phyloP scores from a whole-genome alignment of 306 rosid genomes.

The Hippophae rhamnoides region DNA sequence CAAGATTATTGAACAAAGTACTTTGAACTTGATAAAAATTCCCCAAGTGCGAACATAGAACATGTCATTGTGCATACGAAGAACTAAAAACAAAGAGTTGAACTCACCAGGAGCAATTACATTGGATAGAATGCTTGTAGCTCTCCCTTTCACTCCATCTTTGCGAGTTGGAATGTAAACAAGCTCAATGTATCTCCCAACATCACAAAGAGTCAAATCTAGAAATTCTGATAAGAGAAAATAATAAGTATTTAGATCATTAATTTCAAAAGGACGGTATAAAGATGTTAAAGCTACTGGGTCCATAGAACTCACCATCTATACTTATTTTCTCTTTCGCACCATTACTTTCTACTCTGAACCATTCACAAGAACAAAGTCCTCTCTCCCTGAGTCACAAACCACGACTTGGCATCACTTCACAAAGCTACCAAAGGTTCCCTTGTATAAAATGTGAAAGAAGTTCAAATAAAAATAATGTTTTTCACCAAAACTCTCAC shows the following conservation, averaged over 20 bases:
- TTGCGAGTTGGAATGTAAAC: constrained; percentile 70
- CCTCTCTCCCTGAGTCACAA: constrained; percentile 67
- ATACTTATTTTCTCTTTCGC: constrained; percentile 44
- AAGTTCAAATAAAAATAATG: background rate
- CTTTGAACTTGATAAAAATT: too few species aligned
- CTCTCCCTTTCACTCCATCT: constrained; percentile 69
- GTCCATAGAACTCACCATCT: constrained; percentile 40
- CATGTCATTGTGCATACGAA: background rate
- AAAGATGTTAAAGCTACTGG: constrained; percentile 5
- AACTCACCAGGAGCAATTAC: constrained; percentile 60
- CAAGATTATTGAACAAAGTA: too few species aligned
- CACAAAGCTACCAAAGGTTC: background rate
- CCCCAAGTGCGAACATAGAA: too few species aligned
- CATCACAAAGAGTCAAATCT: constrained; percentile 77
- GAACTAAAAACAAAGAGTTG: background rate
- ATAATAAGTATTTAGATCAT: constrained; percentile 14
- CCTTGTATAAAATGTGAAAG: background rate
- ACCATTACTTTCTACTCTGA: constrained; percentile 48
- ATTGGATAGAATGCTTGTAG: constrained; percentile 46
- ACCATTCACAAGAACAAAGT: constrained; percentile 69
- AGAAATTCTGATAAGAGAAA: constrained; percentile 44
- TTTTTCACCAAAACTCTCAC: constrained; percentile 37
- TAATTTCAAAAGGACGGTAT: constrained; percentile 12
- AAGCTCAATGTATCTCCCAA: constrained; percentile 63
- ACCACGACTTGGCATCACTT: constrained; percentile 5